Base-by-base conservation (phyloP, 2,329 filamentous ascomycete species). In the Fusarium tricinctum region DNA sequence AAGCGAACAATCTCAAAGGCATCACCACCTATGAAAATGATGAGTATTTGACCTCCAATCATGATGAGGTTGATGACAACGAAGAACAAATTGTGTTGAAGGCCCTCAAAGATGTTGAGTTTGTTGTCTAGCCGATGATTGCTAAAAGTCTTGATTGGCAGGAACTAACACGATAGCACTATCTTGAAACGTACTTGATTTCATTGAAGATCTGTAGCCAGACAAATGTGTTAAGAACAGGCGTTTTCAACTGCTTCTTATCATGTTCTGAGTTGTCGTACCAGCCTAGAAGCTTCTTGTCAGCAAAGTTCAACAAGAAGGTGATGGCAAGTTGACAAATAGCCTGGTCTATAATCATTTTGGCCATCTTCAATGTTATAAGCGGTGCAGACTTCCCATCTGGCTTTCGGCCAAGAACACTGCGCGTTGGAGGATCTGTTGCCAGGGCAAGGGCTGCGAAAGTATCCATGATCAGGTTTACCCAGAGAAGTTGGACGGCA, bases 21-120 rank as follows among this genome's bases (percentile, higher is more conserved):
- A 13, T 83, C 80, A 40, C 91, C 90, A 66, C 93, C 93, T 56
- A 97, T 87, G 71, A 92, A 96, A 70, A 97, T 87, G 75, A 97
- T 97, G 80, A 97, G 86, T 20, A 94, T 82, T 75, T 97, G 94
- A 10, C 92, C 92, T 67, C 88, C 93, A 61, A 96, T 85, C 90
- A 97, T 97, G 78, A 96, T 85, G 55, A 86, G 75, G 79, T 94
- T 92, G 79, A 97, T 97, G 26, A 83, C 83, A 30, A 94, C 85
- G 82, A 97, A 97, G 84, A 94, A 96, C 75, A 85, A 89, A 77
- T 97, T 97, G 71, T 85, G 86, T 20, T 86, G 85, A 58, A 97
- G 88, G 56, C 92, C 92, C 78, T 97, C 93, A 60, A 97, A 93
- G 58, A 97, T 91, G 78, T 97, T 97, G 81, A 96, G 90, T 58